A percentile compares a stretch with the other conserved stretches of the same genome.
These are phyloP conservation scores for Cercospora sp. DNA, from an alignment of 2,329 filamentous ascomycete species.

Conservation along the genomic window DNA sequence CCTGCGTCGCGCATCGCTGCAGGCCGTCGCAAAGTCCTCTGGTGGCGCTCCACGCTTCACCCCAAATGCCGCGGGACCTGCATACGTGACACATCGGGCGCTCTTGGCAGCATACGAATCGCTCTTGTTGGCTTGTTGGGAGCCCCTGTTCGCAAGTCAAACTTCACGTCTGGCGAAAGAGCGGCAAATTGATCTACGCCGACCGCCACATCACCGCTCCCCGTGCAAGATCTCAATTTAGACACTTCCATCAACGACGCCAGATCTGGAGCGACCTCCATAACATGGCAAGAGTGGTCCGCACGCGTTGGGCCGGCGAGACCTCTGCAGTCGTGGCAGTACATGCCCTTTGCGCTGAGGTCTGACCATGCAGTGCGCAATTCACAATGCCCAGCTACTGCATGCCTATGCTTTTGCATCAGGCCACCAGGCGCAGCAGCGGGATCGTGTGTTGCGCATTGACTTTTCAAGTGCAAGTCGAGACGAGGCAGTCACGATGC, in stretches of 20 bases:
- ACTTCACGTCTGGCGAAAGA: neutral
- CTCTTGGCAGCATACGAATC: neutral
- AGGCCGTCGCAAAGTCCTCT: neutral
- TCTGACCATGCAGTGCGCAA: neutral
- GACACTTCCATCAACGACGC: neutral
- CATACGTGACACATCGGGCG: slow-evolving; percentile 6
- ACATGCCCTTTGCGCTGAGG: neutral
- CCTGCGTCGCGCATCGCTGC: neutral
- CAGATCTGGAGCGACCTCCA: neutral
- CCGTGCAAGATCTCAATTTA: neutral
- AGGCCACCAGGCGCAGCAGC: neutral
- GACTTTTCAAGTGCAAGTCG: neutral
- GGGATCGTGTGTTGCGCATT: neutral
- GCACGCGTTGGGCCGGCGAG: neutral
- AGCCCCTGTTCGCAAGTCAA: neutral
- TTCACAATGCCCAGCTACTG: neutral
- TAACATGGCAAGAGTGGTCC: neutral
- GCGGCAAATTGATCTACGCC: neutral
- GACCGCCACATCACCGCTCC: neutral
- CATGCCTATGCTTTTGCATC: neutral
- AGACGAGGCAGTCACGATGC: neutral
- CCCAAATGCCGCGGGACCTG: neutral
- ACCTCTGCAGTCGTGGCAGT: neutral
- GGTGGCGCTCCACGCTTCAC: neutral
- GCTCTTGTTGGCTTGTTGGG: neutral